Evolutionary conservation across 805 yeast genomes (phyloP).

Genomic region (Sungouiella thailandica): DNA sequence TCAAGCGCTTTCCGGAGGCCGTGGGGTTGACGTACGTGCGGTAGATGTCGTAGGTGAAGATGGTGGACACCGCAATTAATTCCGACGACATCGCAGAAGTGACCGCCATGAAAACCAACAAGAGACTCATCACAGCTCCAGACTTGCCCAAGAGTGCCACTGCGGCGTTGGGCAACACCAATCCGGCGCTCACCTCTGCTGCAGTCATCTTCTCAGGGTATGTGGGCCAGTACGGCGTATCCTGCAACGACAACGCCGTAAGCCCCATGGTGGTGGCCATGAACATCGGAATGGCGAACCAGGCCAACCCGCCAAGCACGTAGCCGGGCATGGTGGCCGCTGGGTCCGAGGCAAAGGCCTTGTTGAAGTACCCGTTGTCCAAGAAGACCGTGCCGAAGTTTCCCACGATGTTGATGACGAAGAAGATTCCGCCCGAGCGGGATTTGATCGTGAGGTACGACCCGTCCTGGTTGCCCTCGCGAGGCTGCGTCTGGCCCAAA

Average conservation of each 20-base stretch:
- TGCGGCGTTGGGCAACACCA: slow-evolving; percentile 75
- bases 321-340: slow-evolving; percentile 85
- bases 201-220: slow-evolving; percentile 64
- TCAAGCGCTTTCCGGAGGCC: slow-evolving; percentile 71
- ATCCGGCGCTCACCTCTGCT: slow-evolving; percentile 75
- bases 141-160: slow-evolving; percentile 79
- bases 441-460: slow-evolving; percentile 87
- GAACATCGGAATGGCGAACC: slow-evolving; percentile 88
- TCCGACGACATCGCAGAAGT: slow-evolving; percentile 93
- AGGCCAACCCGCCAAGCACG: slow-evolving; percentile 80
- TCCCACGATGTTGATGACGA: slow-evolving; percentile 81
- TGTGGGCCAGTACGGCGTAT: slow-evolving; percentile 69
- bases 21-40: slow-evolving; percentile 73
- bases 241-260: slow-evolving; percentile 73
- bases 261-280: slow-evolving; percentile 82
- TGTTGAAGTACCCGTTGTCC: slow-evolving; percentile 86
- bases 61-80: slow-evolving; percentile 80
- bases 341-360: slow-evolving; percentile 82
- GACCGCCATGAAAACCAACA: slow-evolving; percentile 85
- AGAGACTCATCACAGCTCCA: slow-evolving; percentile 79
- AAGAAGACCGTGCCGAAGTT: slow-evolving; percentile 85
- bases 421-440: slow-evolving; percentile 80
- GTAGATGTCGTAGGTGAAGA: slow-evolving; percentile 82
- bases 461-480: slow-evolving; percentile 77
- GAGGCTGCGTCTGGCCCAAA: slow-evolving; percentile 58